phyloP scores from a whole-genome alignment of 495 filamentous ascomycete genomes.

The Elaphomyces granulatus region DNA sequence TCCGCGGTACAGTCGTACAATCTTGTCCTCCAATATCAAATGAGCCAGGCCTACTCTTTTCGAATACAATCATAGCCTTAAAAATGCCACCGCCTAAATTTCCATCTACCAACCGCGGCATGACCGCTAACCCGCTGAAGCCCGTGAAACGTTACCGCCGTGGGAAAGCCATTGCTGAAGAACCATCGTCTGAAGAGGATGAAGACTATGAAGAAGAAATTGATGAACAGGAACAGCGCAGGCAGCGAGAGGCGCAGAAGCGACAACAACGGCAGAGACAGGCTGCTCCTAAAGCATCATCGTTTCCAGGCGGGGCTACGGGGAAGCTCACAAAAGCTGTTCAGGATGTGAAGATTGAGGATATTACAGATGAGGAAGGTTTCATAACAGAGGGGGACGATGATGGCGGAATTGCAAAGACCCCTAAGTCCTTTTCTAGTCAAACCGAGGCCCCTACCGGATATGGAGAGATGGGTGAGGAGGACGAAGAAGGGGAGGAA shows the following conservation, averaged over 20 bases:
- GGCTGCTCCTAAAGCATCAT: slow-evolving; percentile 55
- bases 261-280: slow-evolving; percentile 17
- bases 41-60: too few relatives aligned
- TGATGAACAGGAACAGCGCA: slow-evolving; percentile 22
- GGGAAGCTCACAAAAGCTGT: slow-evolving; percentile 17
- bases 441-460: slow-evolving; percentile 13
- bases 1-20: too few relatives aligned
- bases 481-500: slow-evolving; percentile 38
- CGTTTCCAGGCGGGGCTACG: slow-evolving; percentile 30
- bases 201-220: slow-evolving; percentile 30
- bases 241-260: slow-evolving; percentile 17
- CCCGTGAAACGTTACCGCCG: slow-evolving; percentile 66
- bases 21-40: too few relatives aligned
- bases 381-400: slow-evolving; percentile 53
- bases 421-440: slow-evolving; percentile 14
- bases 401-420: slow-evolving; percentile 36
- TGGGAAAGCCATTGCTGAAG: slow-evolving; percentile 63
- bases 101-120: slow-evolving; percentile 49
- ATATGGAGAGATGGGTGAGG: slow-evolving; percentile 42
- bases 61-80: slow-evolving; percentile 8
- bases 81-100: slow-evolving; percentile 57
- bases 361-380: slow-evolving; percentile 41
- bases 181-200: slow-evolving; percentile 46
- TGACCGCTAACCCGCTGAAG: slow-evolving; percentile 84
- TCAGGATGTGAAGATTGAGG: slow-evolving; percentile 15